Evolutionary conservation across 176 grass and related monocot species (phyloP), one percentile per base, ranked within the genome.

Genomic region (Guadua angustifolia): DNA sequence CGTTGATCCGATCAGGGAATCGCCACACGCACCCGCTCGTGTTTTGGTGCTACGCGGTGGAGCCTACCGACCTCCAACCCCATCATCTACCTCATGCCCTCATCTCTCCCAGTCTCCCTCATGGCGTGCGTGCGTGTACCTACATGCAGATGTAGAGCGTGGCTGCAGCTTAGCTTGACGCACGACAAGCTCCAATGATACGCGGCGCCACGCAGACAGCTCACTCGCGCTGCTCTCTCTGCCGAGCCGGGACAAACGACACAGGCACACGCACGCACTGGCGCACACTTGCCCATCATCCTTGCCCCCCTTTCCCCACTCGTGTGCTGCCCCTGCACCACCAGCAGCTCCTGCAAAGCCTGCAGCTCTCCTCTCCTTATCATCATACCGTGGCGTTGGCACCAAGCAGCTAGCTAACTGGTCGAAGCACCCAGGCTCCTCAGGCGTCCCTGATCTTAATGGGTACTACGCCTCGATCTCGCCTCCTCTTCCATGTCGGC

Each of bases 181-280:
- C 38, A 29, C 14, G 78, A 73, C 81, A 46, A 57, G 86, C 22
- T 4, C 57, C 81, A 84, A 88, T 84, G 73, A 88, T 84, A 38
- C 51, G 81, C 68, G 58, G 18, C 75, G 45, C 74, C 19, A 1
- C 29, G 18, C 46, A 29, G 25, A 57, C 81, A 88, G 74, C 80
- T 65, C 86, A 73, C 58, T 59, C 73, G 17, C 65, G 33, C 66
- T 71, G 80, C 52, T 32, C 64, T 14, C 46, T 5, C 66, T 17
- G 9, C 8, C 35, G 40, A 68, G 17, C 66, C 25, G 26, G n/a
- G 22, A 12, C 8, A 22, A 19, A 49, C 76, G 9, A 6, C 17
- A 32, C 58, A 51, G 1, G 6, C 55, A 33, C 80, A 22, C 78
- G 17, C n/a, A 5, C 49, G 29, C 53, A 1, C 82, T 46, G 55